Base-by-base conservation (phyloP, 2,329 filamentous ascomycete species). In the Phaeosphaeriaceae sp. region DNA sequence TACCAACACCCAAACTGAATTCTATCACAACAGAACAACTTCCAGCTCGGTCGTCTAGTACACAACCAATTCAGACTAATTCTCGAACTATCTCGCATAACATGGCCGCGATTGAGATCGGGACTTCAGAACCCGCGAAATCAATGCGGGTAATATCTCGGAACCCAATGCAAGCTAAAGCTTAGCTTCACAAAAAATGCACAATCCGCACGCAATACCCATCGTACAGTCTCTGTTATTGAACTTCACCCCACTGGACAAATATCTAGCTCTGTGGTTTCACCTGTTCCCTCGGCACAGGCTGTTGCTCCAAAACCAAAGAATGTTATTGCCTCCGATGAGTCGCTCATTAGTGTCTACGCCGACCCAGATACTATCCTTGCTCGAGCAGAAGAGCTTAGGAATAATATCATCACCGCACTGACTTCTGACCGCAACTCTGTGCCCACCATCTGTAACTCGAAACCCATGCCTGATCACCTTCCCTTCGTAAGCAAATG, bases 401-500 rank as follows among this genome's bases (percentile, higher is more conserved):
- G 72, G 8, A 61, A 74, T 1, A 75, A 16, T 68, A 72, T 34
- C 71, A 64, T 6, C 75, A 81, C 61, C 71, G 76, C 21, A 70
- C 78, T 51, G 80, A 79, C 46, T 71, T 81, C 15, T 67, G 32
- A 77, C 77, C 4, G 64, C 81, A 7, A 63, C 73, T 23, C 74
- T 71, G 50, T 72, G 66, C 50, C 64, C 63, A 4, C 65, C 58
- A 11, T 67, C 61, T 38, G 63, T 65, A 12, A 61, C 62, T 51
- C 62, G 63, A 36, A 85, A 63, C 79, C 83, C 73, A 76, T 81
- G 48, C 73, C 79, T 54, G 71, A 83, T 84, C 80, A 46, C 76
- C 81, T 67, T 66, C 85, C 53, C 72, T 87, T 67, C 81, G 87
- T 66, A 75, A 86, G 66, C 9, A 91, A 92, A 67, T 94, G 90